A percentile compares a stretch with the other conserved stretches of the same genome.
These are phyloP conservation scores for Serendipita vermifera DNA, from an alignment of 768 basidiomycete genomes.

Conservation along the genomic window DNA sequence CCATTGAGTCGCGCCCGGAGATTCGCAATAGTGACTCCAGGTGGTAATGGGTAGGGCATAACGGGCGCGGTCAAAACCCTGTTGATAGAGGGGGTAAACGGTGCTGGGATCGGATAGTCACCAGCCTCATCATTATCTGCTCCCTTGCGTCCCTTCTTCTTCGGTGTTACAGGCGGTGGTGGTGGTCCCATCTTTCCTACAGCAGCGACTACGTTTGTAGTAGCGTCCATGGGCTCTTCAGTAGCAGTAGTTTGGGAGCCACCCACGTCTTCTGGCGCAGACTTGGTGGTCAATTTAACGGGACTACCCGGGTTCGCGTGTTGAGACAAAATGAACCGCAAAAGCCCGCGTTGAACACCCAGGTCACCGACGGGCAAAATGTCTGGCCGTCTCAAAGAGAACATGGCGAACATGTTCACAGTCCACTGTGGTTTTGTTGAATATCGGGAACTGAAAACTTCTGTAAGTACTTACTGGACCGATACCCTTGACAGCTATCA, in stretches of 20 bases:
- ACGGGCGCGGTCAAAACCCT: conserved; percentile 30
- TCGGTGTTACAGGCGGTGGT: conserved; percentile 24
- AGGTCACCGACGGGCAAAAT: conserved; percentile 72
- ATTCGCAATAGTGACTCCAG: conserved; percentile 41
- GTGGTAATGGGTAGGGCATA: conserved; percentile 36
- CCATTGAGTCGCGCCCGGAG: conserved; percentile 50
- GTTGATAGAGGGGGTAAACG: conserved; percentile 58
- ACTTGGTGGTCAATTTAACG: neutral
- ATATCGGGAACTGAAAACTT: too few relatives aligned
- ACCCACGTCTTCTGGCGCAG: neutral
- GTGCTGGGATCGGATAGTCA: conserved; percentile 32
- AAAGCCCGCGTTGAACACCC: conserved; percentile 64
- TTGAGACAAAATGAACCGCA: conserved; percentile 53
- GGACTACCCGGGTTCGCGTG: conserved; percentile 28
- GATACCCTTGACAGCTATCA: conserved; percentile 68
- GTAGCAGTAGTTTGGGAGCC: neutral
- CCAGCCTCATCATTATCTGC: neutral
- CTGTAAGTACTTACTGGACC: conserved; percentile 43
- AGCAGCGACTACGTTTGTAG: conserved; percentile 10
- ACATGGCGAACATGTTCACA: conserved; percentile 90
- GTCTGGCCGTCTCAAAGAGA: conserved; percentile 70
- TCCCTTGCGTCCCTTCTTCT: conserved; percentile 9
- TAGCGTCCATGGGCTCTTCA: neutral
- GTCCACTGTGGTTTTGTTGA: too few relatives aligned
- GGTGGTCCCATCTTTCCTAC: conserved; percentile 15